Base-by-base conservation (phyloP, 2,329 filamentous ascomycete species). In the Biscogniauxia sp. region DNA sequence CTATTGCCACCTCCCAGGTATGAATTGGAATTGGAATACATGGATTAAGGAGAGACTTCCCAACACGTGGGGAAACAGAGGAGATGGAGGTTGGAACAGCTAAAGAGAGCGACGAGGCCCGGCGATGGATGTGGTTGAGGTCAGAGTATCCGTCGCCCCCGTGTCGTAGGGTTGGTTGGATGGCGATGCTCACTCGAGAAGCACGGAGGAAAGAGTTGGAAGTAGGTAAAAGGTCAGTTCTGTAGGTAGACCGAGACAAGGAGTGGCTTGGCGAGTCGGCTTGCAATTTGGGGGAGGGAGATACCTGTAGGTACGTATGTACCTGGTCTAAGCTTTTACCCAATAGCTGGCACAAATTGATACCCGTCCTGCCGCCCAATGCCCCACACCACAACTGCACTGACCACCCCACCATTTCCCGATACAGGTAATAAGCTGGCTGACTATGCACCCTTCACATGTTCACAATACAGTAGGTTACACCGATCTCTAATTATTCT, bases 21-120 rank as follows among this genome's bases (percentile, higher is more conserved):
- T 66, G 91, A 88, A 81, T 91, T 96, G 68, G 92, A 91, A 75
- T 89, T 92, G 68, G 92, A 95, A 80, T 92, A 98, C 94, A 97
- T 97, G 78, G 53, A 65, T 66, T 57, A 53, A 55, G 51, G 28
- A 28, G 60, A 56, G 52, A 28, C 19, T 61, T 59, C 58, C 59
- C 53, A 67, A 60, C 45, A 41, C 32, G 58, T 57, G 55, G 26
- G 52, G 26, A 11, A 11, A 11, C n/a, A 41, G 52, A 41, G 45
- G 53, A 54, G 49, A 54, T 57, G 20, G 64, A 56, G 59, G 37
- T 50, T 60, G 28, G 45, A 28, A 59, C 61, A 53, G 61, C 60
- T 53, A 59, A 65, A 56, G 60, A 64, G 67, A 68, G 68, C 66
- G 52, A 68, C 54, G 53, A 63, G 62, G 65, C 65, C 68, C 63